These are phyloP conservation scores for Coemansia sp. DNA, from an alignment of 192 early-diverging fungal species.

Conservation along the genomic window DNA sequence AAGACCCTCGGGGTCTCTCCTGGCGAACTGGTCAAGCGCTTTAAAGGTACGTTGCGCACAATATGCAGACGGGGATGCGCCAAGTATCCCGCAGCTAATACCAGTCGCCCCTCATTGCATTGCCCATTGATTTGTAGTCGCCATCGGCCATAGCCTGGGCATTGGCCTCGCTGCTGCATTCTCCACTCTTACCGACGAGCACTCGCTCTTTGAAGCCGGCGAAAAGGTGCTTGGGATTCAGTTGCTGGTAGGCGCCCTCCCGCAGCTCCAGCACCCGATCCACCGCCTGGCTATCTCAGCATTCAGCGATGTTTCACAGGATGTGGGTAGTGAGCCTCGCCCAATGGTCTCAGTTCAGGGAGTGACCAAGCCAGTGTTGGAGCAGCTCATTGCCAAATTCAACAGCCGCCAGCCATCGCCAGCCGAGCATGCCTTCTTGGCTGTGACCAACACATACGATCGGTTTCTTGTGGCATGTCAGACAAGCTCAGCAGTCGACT, in stretches of 20 bases:
- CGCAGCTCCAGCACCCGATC: constrained; percentile 63
- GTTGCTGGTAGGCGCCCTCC: constrained; percentile 81
- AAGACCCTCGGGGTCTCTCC: constrained; percentile 64
- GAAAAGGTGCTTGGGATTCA: constrained; percentile 81
- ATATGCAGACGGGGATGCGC: neutral
- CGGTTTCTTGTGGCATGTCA: constrained; percentile 34
- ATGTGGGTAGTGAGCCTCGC: neutral
- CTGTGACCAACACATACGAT: constrained; percentile 25
- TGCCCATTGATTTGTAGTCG: constrained; percentile 20
- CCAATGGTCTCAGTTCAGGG: constrained; percentile 30
- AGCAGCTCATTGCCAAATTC: constrained; percentile 10
- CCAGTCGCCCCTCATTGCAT: neutral
- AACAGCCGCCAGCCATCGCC: constrained; percentile 6
- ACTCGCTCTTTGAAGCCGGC: constrained; percentile 76
- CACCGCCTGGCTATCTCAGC: neutral
- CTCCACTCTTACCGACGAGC: constrained; percentile 75
- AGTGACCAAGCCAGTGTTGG: neutral
- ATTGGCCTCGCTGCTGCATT: constrained; percentile 87
- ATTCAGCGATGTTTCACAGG: too few species aligned
- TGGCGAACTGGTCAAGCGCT: constrained; percentile 28
- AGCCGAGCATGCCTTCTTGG: constrained; percentile 15
- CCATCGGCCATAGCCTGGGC: constrained; percentile 90
- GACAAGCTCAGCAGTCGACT: neutral
- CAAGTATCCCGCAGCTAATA: too few species aligned
- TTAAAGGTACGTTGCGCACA: constrained; percentile 30